phyloP scores from a whole-genome alignment of 192 early-diverging fungal species.

The Entrophospora sp. region DNA sequence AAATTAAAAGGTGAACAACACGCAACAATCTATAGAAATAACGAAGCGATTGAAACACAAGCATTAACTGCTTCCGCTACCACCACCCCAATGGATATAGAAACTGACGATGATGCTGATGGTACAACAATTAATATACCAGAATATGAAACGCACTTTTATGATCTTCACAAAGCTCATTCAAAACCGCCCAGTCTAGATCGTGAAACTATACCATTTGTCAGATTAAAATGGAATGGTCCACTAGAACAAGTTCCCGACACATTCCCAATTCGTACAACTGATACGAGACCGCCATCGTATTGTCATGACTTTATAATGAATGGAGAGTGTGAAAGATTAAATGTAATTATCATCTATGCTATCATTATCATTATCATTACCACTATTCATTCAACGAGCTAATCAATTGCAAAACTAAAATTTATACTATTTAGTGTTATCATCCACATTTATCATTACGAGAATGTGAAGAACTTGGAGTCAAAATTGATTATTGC shows the following conservation, averaged over 20 bases:
- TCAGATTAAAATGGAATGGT: constrained; percentile 26
- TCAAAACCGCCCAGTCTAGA: background rate
- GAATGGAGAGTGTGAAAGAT: background rate
- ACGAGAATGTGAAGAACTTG: background rate
- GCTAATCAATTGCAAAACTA: background rate
- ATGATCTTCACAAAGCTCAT: constrained; percentile 11
- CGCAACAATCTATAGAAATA: background rate
- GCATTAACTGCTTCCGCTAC: background rate
- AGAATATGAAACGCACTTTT: background rate
- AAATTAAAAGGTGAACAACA: constrained; percentile 17
- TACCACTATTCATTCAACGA: background rate
- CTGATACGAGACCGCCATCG: background rate
- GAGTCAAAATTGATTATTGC: background rate
- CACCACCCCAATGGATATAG: background rate
- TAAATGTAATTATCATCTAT: background rate
- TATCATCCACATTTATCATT: background rate
- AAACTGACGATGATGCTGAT: too few relatives aligned
- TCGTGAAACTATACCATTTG: constrained; percentile 15
- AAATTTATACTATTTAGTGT: background rate
- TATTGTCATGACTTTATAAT: background rate
- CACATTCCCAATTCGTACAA: constrained; percentile 23
- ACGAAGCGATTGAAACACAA: background rate
- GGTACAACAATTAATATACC: too few relatives aligned
- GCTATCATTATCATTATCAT: background rate
- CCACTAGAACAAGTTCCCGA: constrained; percentile 21